Base-by-base conservation (phyloP, 257 asterid species). In the Plantago major region DNA sequence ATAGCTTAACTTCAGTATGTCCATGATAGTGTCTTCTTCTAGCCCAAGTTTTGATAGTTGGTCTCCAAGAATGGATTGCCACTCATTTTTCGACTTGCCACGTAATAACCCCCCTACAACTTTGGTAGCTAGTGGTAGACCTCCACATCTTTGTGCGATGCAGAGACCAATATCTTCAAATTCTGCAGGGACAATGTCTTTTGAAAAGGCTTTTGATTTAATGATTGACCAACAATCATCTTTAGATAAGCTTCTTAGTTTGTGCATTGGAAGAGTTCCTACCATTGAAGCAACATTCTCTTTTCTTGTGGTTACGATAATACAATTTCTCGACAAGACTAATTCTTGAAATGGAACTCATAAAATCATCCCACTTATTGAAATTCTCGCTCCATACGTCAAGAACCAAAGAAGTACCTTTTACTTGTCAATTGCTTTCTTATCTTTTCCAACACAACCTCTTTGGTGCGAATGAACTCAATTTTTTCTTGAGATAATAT, bases 101-200 rank as follows among this genome's bases (percentile, higher is more conserved):
- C 40, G 22, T n/a, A 79, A n/a, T 45, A 71, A 10, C 4, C 80
- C 73, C 5, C 82, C 82, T 0, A 76, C 51, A 33, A 69, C 66
- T 5, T 68, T 73, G 48, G 74, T 65, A 7, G 77, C 72, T 28
- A 79, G 63, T 0, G 84, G 75, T 44, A 79, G 19, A 2, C 79
- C 84, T 18, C 47, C 56, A 42, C 81, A 79, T 67, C 58, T 79
- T 16, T 62, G 44, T 16, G 64, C 60, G 10, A 76, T 67, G 14
- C 15, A 13, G 42, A 15, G 50, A 13, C 76, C 71, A 1, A 69
- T 28, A 3, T 33, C 62, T 44, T 70, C 68, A 60, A 63, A 64
- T 28, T 42, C 65, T 19, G 46, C 22, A 7, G 50, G 66, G 10
- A 57, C 51, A 1, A 40, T 16, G 0, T 2, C 16, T 0, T 6